Percentiles rank a stretch among this genome's conserved stretches.
Conservation (phyloP, 441 rosid genomes). For the Gossypium gossypioides region DNA sequence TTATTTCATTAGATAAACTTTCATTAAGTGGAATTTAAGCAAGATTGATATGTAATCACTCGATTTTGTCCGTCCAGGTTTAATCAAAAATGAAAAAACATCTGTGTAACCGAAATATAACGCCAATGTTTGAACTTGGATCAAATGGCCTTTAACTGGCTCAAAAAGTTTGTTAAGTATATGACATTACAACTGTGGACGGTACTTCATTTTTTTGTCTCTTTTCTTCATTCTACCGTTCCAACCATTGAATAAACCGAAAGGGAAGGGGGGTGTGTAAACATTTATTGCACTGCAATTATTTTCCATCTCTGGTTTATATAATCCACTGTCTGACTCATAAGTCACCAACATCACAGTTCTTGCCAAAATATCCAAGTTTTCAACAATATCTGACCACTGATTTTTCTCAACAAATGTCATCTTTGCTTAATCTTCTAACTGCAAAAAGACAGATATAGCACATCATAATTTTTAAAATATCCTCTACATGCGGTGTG, state of each 20-base stretch:
- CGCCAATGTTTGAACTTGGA: too few relatives aligned
- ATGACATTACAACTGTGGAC: too few relatives aligned
- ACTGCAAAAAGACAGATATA: not conserved
- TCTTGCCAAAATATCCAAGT: not conserved
- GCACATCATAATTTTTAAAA: not conserved
- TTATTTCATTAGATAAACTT: too few relatives aligned
- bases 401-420: not conserved
- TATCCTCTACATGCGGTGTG: not conserved
- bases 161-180: too few relatives aligned
- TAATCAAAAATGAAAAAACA: too few relatives aligned
- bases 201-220: too few relatives aligned
- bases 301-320: not conserved
- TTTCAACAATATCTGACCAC: not conserved
- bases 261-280: not conserved
- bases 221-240: too few relatives aligned
- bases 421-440: not conserved
- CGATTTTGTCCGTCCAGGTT: too few relatives aligned
- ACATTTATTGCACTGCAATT: not conserved
- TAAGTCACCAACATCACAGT: not conserved
- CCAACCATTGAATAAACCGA: not conserved
- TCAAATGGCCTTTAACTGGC: too few relatives aligned
- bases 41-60: too few relatives aligned
- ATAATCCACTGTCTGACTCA: conserved; percentile 37
- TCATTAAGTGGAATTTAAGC: too few relatives aligned
- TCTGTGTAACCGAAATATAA: too few relatives aligned